Evolutionary conservation across 495 filamentous ascomycete genomes (phyloP).

Genomic region (Wilcoxina mikolae): DNA sequence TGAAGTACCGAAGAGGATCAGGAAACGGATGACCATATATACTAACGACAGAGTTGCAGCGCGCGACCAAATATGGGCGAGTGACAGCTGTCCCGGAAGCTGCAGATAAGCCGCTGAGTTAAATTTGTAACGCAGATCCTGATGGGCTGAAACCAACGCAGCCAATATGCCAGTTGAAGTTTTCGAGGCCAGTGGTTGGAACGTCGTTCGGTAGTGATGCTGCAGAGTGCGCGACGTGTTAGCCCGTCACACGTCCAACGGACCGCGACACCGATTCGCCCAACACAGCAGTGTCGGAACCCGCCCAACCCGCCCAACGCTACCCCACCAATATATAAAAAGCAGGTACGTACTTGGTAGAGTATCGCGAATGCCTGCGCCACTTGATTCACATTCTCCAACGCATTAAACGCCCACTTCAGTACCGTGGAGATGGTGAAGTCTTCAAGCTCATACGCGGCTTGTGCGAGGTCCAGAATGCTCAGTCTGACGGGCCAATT

Average conservation of each 20-base stretch:
- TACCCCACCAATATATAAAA: not conserved
- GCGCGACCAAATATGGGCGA: not conserved
- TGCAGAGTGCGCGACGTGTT: slow-evolving; percentile 2
- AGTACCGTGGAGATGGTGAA: not conserved
- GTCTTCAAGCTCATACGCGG: not conserved
- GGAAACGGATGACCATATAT: slow-evolving; percentile 1
- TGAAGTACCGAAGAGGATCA: not conserved
- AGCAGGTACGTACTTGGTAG: not conserved
- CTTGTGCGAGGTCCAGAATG: not conserved
- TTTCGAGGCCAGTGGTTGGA: not conserved
- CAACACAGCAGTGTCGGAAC: not conserved
- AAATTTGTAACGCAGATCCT: not conserved
- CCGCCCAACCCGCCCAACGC: not conserved
- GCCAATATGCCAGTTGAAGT: not conserved
- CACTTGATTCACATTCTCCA: not conserved
- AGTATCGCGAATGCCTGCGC: not conserved
- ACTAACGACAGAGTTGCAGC: not conserved
- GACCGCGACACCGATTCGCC: not conserved
- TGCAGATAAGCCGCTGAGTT: not conserved
- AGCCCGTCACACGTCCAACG: not conserved
- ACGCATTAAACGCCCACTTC: not conserved
- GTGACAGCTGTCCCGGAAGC: not conserved
- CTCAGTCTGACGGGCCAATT: not conserved
- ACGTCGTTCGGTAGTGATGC: not conserved
- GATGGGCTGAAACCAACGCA: not conserved